Evolutionary conservation across 139 green algal genomes (phyloP), one percentile per base, ranked within the genome.

Genomic region (Tetraselmis chui): DNA sequence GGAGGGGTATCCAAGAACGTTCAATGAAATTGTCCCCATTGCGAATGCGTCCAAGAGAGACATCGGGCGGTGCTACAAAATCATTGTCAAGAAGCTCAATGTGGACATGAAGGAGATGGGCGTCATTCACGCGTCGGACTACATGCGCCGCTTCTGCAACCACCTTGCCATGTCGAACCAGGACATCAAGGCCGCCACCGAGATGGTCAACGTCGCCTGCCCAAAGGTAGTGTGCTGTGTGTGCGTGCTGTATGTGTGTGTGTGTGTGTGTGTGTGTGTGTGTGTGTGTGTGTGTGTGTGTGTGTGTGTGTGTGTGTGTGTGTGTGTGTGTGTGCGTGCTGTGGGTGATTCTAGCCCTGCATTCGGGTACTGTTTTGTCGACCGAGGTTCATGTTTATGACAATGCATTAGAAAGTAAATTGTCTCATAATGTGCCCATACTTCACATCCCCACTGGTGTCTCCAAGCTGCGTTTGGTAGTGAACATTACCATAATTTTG

Each of bases 11-110:
- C 84, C 93, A 0, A 86, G 94, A 23, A 97, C 94, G 0, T 98
- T 98, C 87, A 97, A 97, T 81, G 95, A 98, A 86, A 95, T 97
- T 79, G 86, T 84, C 75, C 85, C 83, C 1, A 87, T 92, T 27
- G 86, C 90, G 22, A 84, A 94, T 24, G 90, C 89, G 22, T 82
- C 77, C 80, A 95, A 96, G 81, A 91, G 90, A 82, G 93, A 96
- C 79, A 94, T 97, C 23, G 92, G 88, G 1, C 85, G 87, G 1
- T 91, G 85, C 78, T 96, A 93, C 85, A 94, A 92, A 76, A 59
- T 88, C 30, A 86, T 95, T 2, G 67, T 91, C 27, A 79, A 81
- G 25, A 85, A 93, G 59, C 85, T 93, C 32, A 80, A 89, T 59
- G 45, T 84, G 31, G 31, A 90, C 45, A 84, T 93, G 78, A 85